Base-by-base conservation (phyloP, 1,284 basidiomycete species). In the Pascua sp. region DNA sequence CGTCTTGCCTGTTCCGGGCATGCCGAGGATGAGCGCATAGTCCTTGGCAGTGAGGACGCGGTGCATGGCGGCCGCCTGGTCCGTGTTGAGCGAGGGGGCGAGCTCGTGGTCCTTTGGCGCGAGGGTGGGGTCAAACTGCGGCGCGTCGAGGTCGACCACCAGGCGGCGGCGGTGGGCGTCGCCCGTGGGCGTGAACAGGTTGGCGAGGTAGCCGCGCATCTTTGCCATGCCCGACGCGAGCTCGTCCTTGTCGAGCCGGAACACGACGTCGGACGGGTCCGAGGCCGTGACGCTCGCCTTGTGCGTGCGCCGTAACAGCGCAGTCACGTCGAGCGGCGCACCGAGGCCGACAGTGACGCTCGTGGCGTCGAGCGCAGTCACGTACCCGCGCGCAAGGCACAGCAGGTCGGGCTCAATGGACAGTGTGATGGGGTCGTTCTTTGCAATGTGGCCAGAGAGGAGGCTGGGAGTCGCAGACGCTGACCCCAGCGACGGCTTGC, bases 1-100 rank as follows among this genome's bases (percentile, higher is more conserved):
- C 40, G 95, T 97, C 79, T 99, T 99, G 10, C 95, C 95, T 2
- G 96, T 98, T 0, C 95, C 95, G 2, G 95, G 95, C 96, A 98
- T 98, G 24, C 95, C 96, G 7, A 98, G 81, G 38, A 98, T 84
- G 47, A 98, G 79, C 0, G 93, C 87, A 71, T 97, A 99, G 74
- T 99, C 94, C 59, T 85, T 79, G 0, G 95, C 90, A 2, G 81
- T 79, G 15, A 98, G 76, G 2, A 89, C 90, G 61, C 85, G 87
- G 37, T 78, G 73, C 70, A 97, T 82, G 0, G 93, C 94, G 2
- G 74, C 74, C 47, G 79, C 73, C 77, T 99, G 96, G 60, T 87
- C 86, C 0, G 75, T 67, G 68, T 98, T 98, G 13, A 98, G 81
- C 38, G 73, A 63, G 7, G 60, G 13, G 2, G 73, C 67, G 5